These are phyloP conservation scores for Sporisorium graminicola DNA, from an alignment of 1,284 basidiomycete genomes.

Conservation along the genomic window DNA sequence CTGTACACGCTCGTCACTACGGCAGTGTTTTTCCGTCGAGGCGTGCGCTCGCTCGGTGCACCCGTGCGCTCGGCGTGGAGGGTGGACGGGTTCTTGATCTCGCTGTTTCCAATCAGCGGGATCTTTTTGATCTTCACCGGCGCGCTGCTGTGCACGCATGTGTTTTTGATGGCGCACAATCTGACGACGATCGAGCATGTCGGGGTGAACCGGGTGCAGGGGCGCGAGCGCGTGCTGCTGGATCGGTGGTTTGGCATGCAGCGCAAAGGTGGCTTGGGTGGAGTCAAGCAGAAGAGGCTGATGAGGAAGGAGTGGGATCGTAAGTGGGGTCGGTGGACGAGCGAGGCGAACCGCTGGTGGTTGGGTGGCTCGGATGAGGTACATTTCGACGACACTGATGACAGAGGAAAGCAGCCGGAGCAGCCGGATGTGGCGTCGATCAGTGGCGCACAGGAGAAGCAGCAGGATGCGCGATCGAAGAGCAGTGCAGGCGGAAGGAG, in stretches of 20 bases:
- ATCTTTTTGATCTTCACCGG: constrained; percentile 80
- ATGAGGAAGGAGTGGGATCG: constrained; percentile 75
- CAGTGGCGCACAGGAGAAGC: constrained; percentile 11
- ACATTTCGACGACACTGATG: neutral
- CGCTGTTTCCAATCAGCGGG: constrained; percentile 75
- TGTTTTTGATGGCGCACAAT: constrained; percentile 76
- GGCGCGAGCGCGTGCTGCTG: constrained; percentile 76
- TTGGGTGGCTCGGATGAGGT: constrained; percentile 70
- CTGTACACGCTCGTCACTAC: constrained; percentile 76
- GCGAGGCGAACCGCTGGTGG: constrained; percentile 89
- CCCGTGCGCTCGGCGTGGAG: constrained; percentile 51
- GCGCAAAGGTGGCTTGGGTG: constrained; percentile 21
- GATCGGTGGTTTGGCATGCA: constrained; percentile 55
- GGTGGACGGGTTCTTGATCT: constrained; percentile 78
- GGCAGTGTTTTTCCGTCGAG: constrained; percentile 61
- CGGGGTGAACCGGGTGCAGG: constrained; percentile 74
- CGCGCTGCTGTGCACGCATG: constrained; percentile 76
- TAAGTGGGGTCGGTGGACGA: constrained; percentile 80
- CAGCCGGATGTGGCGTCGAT: constrained; percentile 3
- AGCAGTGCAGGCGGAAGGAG: neutral
- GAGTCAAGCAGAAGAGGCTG: constrained; percentile 23
- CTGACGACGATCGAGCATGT: constrained; percentile 85
- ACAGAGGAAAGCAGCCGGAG: neutral
- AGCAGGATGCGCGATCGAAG: neutral
- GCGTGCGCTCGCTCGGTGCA: constrained; percentile 39